Base-by-base conservation (phyloP, 495 filamentous ascomycete genomes). In the Aspergillus cavernicola region DNA sequence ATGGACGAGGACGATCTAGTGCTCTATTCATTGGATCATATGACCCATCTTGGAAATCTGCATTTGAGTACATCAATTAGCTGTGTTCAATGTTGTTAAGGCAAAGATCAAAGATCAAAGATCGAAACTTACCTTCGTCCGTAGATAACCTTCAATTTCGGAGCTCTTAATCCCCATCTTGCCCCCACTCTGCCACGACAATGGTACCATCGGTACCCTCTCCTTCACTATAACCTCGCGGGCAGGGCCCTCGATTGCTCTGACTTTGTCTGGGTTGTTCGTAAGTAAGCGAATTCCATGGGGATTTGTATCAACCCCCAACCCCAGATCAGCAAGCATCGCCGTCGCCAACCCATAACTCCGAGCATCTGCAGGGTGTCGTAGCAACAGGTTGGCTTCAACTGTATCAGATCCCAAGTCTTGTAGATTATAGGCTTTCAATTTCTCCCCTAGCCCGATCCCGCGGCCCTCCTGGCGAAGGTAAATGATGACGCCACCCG, bases 191-290 rank as follows among this genome's bases (percentile, higher is more conserved):
- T 86, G 86, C 93, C 93, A 98, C 10, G 89, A 89, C 46, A 97
- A 68, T n/a, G 93, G 93, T 33, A 97, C 82, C 93, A 98, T 98
- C 1, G 91, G 80, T 23, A 98, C 90, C 38, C 95, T 75, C 65
- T 96, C 92, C 57, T 84, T 90, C 6, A 98, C 92, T 40, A 84
- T 78, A 5, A 97, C 78, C 72, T 97, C 92, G 18, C 90, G 76
- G 53, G 87, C 87, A 0, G 90, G 89, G 0, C 93, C 93, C 63
- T 98, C 93, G 7, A 98, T 88, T 2, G 93, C 93, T 20, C 90
- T 79, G 26, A 97, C 85, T 75, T 98, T 98, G 58, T 98, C 93
- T 0, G 93, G 93, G 62, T 98, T 98, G 67, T 98, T 98, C n/a
- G 93, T 98, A 53, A 98, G 72, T 29, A 98, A 68, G 50, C 88